Evolutionary conservation across 2,329 filamentous ascomycete genomes (phyloP), one percentile per base, ranked within the genome.

Genomic region (Claviceps pusilla): DNA sequence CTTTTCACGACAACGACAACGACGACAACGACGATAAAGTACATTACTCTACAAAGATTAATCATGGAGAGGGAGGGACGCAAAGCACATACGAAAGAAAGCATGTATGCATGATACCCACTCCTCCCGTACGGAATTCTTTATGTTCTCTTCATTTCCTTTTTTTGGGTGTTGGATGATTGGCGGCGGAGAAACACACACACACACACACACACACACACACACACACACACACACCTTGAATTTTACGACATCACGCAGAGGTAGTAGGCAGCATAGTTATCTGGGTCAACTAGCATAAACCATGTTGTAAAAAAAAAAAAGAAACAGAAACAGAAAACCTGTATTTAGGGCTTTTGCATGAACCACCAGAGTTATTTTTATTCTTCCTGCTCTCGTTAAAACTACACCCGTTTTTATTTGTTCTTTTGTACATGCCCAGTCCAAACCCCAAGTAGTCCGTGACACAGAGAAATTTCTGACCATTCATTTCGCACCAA

Each of bases 341-440:
- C 24, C 24, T 43, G 41, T 59, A 60, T 59, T 31, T 48, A 29
- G 29, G 37, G 24, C 61, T 35, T 61, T 62, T 24, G 63, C 65
- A 67, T 65, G 64, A 66, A 55, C 61, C 59, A 56, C 59, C 6
- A 58, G 59, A 61, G 55, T 58, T 58, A 50, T 56, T 58, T 56
- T 56, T 58, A 52, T 9, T 51, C 43, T 52, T 24, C 24, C 24
- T 24, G 24, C 24, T 24, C 19, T 47, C 55, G 52, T 56, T 57
- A 49, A 57, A 54, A 3, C 51, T 55, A 54, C 48, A 43, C 51
- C 5, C 39, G 41, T 50, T 39, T 54, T 59, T 56, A 57, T 24
- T 58, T n/a, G 6, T 55, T 28, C 57, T 59, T 57, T 58, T 57
- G 48, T 56, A 57, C 53, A 58, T 61, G 59, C 59, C 59, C 58